A percentile compares a stretch with the other conserved stretches of the same genome.
These are phyloP conservation scores for Globisporangium nunn DNA, from an alignment of 352 stramenopile genomes.

Conservation along the genomic window DNA sequence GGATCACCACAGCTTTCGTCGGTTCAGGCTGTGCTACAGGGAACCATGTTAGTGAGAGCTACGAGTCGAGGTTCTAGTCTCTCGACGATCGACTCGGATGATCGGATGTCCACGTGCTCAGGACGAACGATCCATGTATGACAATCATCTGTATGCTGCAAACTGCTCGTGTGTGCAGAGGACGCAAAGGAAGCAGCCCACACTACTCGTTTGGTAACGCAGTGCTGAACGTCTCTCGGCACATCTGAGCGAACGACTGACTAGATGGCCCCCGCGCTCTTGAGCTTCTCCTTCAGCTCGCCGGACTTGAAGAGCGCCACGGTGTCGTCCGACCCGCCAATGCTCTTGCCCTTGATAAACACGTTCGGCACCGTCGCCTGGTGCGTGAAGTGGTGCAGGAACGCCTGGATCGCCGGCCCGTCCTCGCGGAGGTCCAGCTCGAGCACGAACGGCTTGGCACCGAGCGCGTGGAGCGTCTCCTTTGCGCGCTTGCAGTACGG, in stretches of 20 bases:
- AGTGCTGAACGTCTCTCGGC: background rate
- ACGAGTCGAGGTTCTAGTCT: too few relatives aligned
- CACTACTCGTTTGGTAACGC: too few relatives aligned
- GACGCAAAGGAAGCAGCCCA: too few relatives aligned
- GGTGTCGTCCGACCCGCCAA: constrained; percentile 94
- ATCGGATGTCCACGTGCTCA: too few relatives aligned
- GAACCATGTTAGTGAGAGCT: too few relatives aligned
- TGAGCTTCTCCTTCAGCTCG: constrained; percentile 88
- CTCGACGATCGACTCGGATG: too few relatives aligned
- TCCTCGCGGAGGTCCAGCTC: constrained; percentile 81
- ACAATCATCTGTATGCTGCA: too few relatives aligned
- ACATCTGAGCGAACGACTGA: background rate
- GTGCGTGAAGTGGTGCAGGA: constrained; percentile 88
- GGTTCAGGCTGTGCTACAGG: too few relatives aligned
- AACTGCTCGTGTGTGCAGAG: too few relatives aligned
- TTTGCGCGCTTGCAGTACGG: constrained; percentile 86
- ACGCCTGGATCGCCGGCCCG: constrained; percentile 88
- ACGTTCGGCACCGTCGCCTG: constrained; percentile 97
- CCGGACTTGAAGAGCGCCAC: constrained; percentile 79
- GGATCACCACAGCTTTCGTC: too few relatives aligned
- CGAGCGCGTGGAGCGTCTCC: constrained; percentile 47
- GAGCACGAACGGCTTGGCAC: constrained; percentile 61
- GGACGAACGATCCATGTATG: too few relatives aligned
- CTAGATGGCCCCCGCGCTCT: constrained; percentile 46
- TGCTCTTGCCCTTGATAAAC: constrained; percentile 94